Evolutionary conservation across 2,329 filamentous ascomycete genomes (phyloP).

Genomic region (Bretziella fagacearum): DNA sequence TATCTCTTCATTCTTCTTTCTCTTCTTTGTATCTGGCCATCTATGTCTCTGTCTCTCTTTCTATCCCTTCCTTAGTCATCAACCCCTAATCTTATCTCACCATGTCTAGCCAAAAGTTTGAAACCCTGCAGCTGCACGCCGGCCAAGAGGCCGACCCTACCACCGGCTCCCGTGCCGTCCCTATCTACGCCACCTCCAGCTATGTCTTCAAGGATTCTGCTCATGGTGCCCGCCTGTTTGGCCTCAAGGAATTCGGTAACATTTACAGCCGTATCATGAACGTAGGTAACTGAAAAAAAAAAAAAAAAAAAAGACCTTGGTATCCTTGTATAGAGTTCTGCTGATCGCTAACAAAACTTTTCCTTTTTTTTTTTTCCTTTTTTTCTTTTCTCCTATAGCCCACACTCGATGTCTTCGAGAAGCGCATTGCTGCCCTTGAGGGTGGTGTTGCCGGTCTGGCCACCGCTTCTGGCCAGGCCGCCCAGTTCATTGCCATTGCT

Average conservation of each 20-base stretch:
- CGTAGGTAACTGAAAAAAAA: conserved; percentile 29
- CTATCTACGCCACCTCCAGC: conserved; percentile 91
- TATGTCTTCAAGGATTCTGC: conserved; percentile 92
- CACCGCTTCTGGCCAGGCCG: conserved; percentile 70
- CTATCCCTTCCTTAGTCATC: conserved; percentile 15
- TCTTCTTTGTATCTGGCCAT: conserved; percentile 16
- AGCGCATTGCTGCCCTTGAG: conserved; percentile 88
- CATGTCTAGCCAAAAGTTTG: conserved; percentile 45
- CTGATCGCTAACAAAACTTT: neutral
- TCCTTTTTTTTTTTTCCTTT: neutral
- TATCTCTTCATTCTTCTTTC: conserved; percentile 2
- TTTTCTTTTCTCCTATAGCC: conserved; percentile 41
- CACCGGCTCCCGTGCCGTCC: conserved; percentile 79
- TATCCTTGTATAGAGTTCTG: neutral
- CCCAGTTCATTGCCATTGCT: conserved; percentile 78
- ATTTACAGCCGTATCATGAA: conserved; percentile 97
- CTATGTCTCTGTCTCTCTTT: neutral
- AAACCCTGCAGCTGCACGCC: conserved; percentile 74
- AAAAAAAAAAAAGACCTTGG: neutral
- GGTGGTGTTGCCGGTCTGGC: conserved; percentile 78
- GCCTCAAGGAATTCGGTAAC: conserved; percentile 92
- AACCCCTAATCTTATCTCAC: too few species aligned
- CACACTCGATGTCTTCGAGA: conserved; percentile 90
- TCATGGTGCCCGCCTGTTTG: conserved; percentile 85
- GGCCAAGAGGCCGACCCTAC: conserved; percentile 64